These are phyloP conservation scores for Chlorella vulgaris DNA, from an alignment of 139 green algal genomes.

Conservation along the genomic window DNA sequence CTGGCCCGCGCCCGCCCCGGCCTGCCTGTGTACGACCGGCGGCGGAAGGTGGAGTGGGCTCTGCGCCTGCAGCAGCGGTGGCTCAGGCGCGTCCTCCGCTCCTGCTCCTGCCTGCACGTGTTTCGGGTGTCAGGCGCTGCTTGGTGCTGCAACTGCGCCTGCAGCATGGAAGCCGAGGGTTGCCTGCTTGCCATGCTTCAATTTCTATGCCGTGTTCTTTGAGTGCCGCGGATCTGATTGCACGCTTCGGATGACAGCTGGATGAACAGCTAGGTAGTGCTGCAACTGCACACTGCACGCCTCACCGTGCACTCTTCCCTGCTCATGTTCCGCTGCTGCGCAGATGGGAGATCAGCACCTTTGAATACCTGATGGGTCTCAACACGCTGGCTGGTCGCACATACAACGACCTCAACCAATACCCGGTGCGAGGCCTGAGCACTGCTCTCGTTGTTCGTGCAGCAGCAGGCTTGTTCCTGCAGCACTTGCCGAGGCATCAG, in stretches of 20 bases:
- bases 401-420: slow-evolving; percentile 86
- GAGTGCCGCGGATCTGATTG: no score
- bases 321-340: not conserved
- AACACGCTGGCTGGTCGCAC: slow-evolving; percentile 86
- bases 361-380: slow-evolving; percentile 89
- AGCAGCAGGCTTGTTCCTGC: not conserved
- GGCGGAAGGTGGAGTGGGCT: slow-evolving; percentile 32
- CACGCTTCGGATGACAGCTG: no score
- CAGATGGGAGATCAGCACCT: slow-evolving; percentile 55
- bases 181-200: no score
- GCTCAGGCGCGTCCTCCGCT: not conserved
- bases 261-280: no score
- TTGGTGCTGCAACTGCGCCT: not conserved
- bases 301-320: not conserved
- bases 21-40: slow-evolving; percentile 15
- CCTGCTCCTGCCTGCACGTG: not conserved
- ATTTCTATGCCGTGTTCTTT: no score
- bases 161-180: no score
- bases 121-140: not conserved
- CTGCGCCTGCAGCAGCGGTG: slow-evolving; percentile 29
- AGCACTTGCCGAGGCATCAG: not conserved
- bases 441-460: not conserved
- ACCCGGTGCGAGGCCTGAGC: slow-evolving; percentile 40
- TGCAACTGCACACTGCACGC: no score
- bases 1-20: slow-evolving; percentile 13